Base-by-base conservation (phyloP, 139 green algal species). In the Choricystis sp. region DNA sequence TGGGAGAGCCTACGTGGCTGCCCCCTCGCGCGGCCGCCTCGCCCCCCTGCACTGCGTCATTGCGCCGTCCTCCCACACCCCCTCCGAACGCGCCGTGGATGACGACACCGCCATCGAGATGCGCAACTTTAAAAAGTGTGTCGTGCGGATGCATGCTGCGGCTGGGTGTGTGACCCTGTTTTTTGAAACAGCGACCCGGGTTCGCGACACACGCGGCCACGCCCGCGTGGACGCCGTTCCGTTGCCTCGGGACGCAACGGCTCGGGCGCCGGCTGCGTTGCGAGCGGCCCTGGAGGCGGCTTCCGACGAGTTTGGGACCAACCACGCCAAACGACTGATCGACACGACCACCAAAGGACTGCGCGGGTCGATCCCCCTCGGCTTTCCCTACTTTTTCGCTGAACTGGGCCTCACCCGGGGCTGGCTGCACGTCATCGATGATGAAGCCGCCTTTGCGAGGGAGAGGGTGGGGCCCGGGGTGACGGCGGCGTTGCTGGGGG, bases 91-190 rank as follows among this genome's bases (percentile, higher is more conserved):
- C 0, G 69, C 77, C 57, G 71, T 79, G 31, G 86, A 94, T 63
- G 92, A 97, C 55, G 75, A 70, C n/a, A 77, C 83, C 4, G 95
- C 83, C 85, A 92, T 81, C 0, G 92, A 98, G 77, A 72, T 98
- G 30, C 85, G 90, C 71, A 98, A 98, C 77, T 98, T 98, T 80
- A 94, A 96, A 55, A 98, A 98, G 82, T 96, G 86, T 74, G 77
- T 98, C 25, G 78, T 98, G 4, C 82, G 85, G 66, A 94, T 95
- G 86, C 26, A 40, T 9, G 58, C 26, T 9, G 24, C 22, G 29
- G 19, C 60, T 22, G 28, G 21, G 31, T 21, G 9, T 4, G 40
- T 4, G 24, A 26, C 31, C 31, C 31, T 30, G 28, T 26, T 58
- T 31, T 26, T 9, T 30, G 31, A 24, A 2, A 27, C 21, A 25